These are phyloP conservation scores for Phyllosticta citrichinensis DNA, from an alignment of 2,329 filamentous ascomycete species.

Conservation along the genomic window DNA sequence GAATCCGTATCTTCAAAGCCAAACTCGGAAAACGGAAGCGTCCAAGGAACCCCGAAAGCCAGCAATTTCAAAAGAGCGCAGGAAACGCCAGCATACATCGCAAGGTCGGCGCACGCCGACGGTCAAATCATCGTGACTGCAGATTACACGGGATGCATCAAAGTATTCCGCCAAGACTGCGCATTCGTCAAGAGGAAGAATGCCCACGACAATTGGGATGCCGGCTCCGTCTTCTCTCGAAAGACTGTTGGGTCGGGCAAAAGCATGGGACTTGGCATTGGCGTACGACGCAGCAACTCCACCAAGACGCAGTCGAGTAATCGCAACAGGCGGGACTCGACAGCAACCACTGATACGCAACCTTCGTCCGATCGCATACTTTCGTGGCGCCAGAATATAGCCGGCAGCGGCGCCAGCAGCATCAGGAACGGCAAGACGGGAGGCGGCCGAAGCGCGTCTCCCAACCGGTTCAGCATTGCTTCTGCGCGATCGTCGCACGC, in stretches of 20 bases:
- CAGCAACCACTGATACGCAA: constrained; percentile 22
- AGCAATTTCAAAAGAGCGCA: constrained; percentile 35
- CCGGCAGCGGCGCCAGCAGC: constrained; percentile 17
- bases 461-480: constrained; percentile 30
- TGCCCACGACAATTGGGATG: constrained; percentile 60
- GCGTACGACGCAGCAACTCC: constrained; percentile 35
- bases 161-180: constrained; percentile 92
- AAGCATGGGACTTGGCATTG: constrained; percentile 16
- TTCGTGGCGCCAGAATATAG: constrained; percentile 70
- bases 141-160: constrained; percentile 79
- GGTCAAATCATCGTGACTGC: constrained; percentile 91
- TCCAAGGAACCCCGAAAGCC: constrained; percentile 22
- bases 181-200: constrained; percentile 61
- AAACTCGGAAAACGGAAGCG: constrained; percentile 32
- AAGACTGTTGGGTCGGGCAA: constrained; percentile 41
- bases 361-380: constrained; percentile 68
- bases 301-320: constrained; percentile 45
- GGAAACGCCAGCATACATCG: constrained; percentile 66
- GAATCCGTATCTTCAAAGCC: constrained; percentile 47
- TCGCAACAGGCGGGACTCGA: constrained; percentile 36
- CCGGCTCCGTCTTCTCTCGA: constrained; percentile 64
- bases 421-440: constrained; percentile 15
- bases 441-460: constrained; percentile 36
- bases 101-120: constrained; percentile 62
- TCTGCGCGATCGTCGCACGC: constrained; percentile 15